These are phyloP conservation scores for Cordia subcordata DNA, from an alignment of 257 asterid species.

Conservation along the genomic window DNA sequence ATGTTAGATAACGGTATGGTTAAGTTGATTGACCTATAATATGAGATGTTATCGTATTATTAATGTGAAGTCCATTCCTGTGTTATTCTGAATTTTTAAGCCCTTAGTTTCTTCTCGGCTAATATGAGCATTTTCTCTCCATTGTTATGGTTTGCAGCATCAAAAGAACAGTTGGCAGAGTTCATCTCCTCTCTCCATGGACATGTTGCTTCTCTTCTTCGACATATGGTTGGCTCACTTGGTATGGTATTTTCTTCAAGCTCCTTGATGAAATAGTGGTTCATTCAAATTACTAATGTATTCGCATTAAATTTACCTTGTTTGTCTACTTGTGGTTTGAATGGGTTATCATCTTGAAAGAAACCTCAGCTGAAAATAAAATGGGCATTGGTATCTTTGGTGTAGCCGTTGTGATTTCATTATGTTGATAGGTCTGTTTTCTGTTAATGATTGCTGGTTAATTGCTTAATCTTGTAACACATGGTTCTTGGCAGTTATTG, in stretches of 20 bases:
- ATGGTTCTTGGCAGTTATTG: conserved; percentile 52
- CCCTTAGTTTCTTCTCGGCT: too few relatives aligned
- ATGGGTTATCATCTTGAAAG: too few relatives aligned
- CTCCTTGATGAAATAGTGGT: conserved; percentile 1
- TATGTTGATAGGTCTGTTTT: too few relatives aligned
- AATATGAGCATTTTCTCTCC: not conserved
- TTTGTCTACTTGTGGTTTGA: too few relatives aligned
- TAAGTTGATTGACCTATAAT: conserved; percentile 1
- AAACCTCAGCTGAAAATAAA: too few relatives aligned
- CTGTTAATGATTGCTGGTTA: too few relatives aligned
- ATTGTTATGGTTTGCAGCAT: conserved; percentile 37
- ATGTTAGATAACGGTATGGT: conserved; percentile 73
- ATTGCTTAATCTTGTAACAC: conserved; percentile 1
- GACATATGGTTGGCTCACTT: conserved; percentile 92
- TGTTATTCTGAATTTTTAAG: not conserved
- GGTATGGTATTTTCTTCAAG: conserved; percentile 43
- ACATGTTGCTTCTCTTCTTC: conserved; percentile 72
- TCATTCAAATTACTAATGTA: not conserved
- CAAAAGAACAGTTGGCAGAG: conserved; percentile 72
- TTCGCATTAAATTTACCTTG: not conserved
- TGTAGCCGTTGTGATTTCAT: too few relatives aligned
- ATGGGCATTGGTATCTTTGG: too few relatives aligned
- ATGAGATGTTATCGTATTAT: not conserved
- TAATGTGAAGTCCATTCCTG: not conserved
- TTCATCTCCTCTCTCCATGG: conserved; percentile 79